These are phyloP conservation scores for Eleusine indica DNA, from an alignment of 176 grass and related monocot species.

Conservation along the genomic window DNA sequence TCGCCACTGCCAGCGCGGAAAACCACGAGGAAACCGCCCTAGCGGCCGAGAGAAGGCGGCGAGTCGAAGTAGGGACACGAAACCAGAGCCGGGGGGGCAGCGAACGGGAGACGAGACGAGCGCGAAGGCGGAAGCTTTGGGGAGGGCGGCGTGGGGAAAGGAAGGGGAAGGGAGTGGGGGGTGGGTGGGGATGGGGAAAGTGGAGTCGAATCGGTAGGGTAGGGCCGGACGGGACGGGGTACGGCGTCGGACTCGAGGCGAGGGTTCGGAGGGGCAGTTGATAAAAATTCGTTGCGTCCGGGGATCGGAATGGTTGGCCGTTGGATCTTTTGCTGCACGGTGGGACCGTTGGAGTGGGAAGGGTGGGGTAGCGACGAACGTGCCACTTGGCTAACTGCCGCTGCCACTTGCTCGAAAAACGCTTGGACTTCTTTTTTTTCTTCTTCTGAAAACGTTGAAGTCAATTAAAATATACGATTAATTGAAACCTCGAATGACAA, in stretches of 20 bases:
- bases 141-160: not conserved
- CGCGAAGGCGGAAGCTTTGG: not conserved
- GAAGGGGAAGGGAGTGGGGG: not conserved
- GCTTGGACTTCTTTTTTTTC: not conserved
- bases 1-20: not conserved
- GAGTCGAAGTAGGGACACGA: not conserved
- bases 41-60: not conserved
- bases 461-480: too few species aligned
- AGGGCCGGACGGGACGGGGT: not conserved
- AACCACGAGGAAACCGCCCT: not conserved
- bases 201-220: not conserved
- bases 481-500: too few species aligned
- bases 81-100: not conserved
- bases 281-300: slow-evolving; percentile 20
- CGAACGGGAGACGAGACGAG: not conserved
- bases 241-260: slow-evolving; percentile 32
- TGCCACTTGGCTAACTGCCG: not conserved
- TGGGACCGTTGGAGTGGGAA: not conserved
- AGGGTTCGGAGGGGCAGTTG: not conserved
- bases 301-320: not conserved
- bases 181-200: slow-evolving; percentile 6
- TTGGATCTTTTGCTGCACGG: not conserved
- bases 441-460: too few species aligned
- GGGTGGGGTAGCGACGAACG: not conserved
- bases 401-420: not conserved